phyloP scores from a whole-genome alignment of 2,329 filamentous ascomycete species.

The Beauveria pseudobassiana region DNA sequence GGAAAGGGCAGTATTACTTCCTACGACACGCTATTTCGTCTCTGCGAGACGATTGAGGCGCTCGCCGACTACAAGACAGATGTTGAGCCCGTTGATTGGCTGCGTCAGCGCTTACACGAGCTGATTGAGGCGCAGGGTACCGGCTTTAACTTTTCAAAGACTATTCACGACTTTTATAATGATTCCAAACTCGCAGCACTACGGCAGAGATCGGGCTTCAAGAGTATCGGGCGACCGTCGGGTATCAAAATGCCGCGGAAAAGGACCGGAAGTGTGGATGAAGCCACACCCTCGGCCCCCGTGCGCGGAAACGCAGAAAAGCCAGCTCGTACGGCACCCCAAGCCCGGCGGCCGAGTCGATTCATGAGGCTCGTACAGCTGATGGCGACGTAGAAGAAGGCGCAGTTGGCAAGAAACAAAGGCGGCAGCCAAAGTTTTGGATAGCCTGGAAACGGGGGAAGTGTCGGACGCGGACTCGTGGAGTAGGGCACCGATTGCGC shows the following conservation, averaged over 20 bases:
- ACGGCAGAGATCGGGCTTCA: slow-evolving; percentile 45
- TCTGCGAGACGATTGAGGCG: slow-evolving; percentile 47
- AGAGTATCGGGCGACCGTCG: slow-evolving; percentile 50
- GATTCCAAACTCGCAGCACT: slow-evolving; percentile 44
- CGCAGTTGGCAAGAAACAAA: background rate
- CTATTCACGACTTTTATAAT: slow-evolving; percentile 48
- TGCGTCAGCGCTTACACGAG: slow-evolving; percentile 49
- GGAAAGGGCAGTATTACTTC: slow-evolving; percentile 35
- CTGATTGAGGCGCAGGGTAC: slow-evolving; percentile 34
- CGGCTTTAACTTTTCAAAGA: slow-evolving; percentile 43
- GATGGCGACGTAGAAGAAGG: background rate
- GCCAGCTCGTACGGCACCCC: background rate
- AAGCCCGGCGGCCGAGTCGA: background rate
- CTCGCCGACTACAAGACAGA: slow-evolving; percentile 46
- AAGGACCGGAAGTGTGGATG: slow-evolving; percentile 1
- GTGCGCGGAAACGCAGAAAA: background rate
- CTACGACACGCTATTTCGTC: slow-evolving; percentile 50
- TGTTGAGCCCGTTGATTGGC: slow-evolving; percentile 46
- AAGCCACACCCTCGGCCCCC: slow-evolving; percentile 9
- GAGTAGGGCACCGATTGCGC: slow-evolving; percentile 35
- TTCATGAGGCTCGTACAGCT: background rate
- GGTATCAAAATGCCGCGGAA: slow-evolving; percentile 30
- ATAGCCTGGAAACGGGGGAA: slow-evolving; percentile 1
- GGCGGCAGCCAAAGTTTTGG: background rate
- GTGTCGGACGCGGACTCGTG: slow-evolving; percentile 44